Percentiles rank a stretch among this genome's conserved stretches.
These are phyloP conservation scores for Scytalidium sp. DNA, from an alignment of 2,329 filamentous ascomycete genomes.

Conservation along the genomic window DNA sequence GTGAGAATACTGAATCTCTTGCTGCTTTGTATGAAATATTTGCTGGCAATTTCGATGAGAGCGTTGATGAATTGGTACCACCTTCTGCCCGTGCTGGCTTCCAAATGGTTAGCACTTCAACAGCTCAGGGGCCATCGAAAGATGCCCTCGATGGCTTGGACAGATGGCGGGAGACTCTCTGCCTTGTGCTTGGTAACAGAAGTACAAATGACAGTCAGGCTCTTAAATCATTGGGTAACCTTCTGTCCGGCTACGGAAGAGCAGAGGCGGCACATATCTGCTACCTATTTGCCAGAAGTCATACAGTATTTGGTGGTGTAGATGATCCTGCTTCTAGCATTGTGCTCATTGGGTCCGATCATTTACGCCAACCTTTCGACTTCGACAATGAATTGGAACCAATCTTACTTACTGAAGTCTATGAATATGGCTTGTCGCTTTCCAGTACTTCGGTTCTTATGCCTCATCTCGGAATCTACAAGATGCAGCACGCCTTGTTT, in stretches of 20 bases:
- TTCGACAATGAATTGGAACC: slow-evolving; percentile 80
- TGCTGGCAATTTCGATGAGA: slow-evolving; percentile 90
- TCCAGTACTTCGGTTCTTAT: slow-evolving; percentile 58
- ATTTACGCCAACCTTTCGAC: slow-evolving; percentile 66
- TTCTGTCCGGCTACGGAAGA: slow-evolving; percentile 82
- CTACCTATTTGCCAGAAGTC: slow-evolving; percentile 77
- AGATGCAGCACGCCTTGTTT: slow-evolving; percentile 80
- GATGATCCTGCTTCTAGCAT: slow-evolving; percentile 79
- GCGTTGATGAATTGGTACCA: slow-evolving; percentile 92
- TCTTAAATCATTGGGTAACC: slow-evolving; percentile 73
- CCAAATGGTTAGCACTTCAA: slow-evolving; percentile 80
- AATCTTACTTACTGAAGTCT: slow-evolving; percentile 92
- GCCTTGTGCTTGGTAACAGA: slow-evolving; percentile 83
- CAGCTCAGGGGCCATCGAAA: slow-evolving; percentile 56
- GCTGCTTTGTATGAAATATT: slow-evolving; percentile 92
- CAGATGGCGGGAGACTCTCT: slow-evolving; percentile 89
- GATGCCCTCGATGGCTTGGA: slow-evolving; percentile 83
- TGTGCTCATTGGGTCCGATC: slow-evolving; percentile 82
- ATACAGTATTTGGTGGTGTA: slow-evolving; percentile 72
- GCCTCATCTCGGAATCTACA: slow-evolving; percentile 87
- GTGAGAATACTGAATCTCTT: slow-evolving; percentile 79
- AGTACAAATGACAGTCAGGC: slow-evolving; percentile 76
- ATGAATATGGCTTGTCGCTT: slow-evolving; percentile 83
- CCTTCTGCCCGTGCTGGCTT: slow-evolving; percentile 88
- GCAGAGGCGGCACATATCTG: slow-evolving; percentile 92